Evolutionary conservation across 75 land plant genomes (phyloP).

Genomic region (Picea sitchensis): DNA sequence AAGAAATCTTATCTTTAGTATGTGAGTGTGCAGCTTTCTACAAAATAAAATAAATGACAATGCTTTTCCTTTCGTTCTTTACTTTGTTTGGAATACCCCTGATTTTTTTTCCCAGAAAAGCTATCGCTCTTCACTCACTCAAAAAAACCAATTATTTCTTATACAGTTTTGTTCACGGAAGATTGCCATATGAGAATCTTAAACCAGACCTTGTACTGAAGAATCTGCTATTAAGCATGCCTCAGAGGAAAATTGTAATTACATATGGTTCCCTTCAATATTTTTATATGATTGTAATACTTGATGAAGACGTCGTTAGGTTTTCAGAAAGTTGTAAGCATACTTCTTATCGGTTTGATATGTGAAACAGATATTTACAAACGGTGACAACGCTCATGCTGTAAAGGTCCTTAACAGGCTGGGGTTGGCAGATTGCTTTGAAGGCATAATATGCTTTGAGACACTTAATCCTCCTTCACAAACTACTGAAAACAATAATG

Average conservation of each 20-base stretch:
- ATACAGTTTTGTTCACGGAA: slow-evolving; percentile 48
- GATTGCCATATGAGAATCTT: slow-evolving; percentile 62
- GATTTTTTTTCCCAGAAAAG: not conserved
- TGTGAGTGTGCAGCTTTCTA: too few relatives aligned
- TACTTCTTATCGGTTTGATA: not conserved
- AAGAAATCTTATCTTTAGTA: not conserved
- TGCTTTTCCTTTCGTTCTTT: too few relatives aligned
- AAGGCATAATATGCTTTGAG: slow-evolving; percentile 83
- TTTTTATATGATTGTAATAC: too few relatives aligned
- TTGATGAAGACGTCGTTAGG: not conserved
- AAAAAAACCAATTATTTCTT: not conserved
- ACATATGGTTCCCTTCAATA: not conserved
- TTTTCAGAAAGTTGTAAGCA: not conserved
- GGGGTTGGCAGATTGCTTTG: slow-evolving; percentile 82
- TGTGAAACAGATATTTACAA: slow-evolving; percentile 65
- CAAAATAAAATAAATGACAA: too few relatives aligned
- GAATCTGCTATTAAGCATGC: slow-evolving; percentile 67
- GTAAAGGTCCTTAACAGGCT: slow-evolving; percentile 47
- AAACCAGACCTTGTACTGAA: slow-evolving; percentile 67
- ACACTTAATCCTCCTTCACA: slow-evolving; percentile 54
- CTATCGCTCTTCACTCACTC: not conserved
- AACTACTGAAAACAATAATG: slow-evolving; percentile 9
- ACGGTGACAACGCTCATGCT: slow-evolving; percentile 69
- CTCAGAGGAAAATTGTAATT: slow-evolving; percentile 76
- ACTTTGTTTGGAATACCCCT: not conserved